A percentile compares a stretch with the other conserved stretches of the same genome.
Evolutionary conservation across 177 flowering plant species (phyloP).

Genomic region (Tripterygium wilfordii): DNA sequence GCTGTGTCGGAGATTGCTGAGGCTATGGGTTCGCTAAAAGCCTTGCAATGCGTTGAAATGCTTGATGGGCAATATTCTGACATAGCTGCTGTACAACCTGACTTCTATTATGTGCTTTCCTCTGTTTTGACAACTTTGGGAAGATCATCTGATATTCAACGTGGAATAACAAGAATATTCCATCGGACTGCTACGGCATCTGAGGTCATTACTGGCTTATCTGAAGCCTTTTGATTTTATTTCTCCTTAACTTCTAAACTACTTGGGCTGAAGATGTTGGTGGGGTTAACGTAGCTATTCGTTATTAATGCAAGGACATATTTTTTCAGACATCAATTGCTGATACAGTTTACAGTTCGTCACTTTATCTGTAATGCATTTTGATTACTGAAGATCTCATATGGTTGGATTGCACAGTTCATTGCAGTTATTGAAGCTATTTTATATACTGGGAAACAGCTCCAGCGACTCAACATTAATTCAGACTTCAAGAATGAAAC

Average conservation of each 20-base stretch:
- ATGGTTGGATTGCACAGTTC: conserved; percentile 45
- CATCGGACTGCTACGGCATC: conserved; percentile 79
- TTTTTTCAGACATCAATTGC: no score
- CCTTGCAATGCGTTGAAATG: conserved; percentile 15
- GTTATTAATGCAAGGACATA: no score
- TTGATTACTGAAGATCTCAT: conserved; percentile 9
- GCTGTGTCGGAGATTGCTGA: conserved; percentile 92
- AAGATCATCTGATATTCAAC: conserved; percentile 78
- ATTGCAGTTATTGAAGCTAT: conserved; percentile 76
- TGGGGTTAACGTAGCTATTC: no score
- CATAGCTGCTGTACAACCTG: conserved; percentile 21
- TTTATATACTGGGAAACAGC: conserved; percentile 71
- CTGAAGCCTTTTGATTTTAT: neutral
- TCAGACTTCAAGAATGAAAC: conserved; percentile 19
- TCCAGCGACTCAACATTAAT: conserved; percentile 53
- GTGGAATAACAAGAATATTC: conserved; percentile 91
- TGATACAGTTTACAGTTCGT: no score
- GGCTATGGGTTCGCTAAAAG: conserved; percentile 48
- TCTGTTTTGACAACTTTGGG: conserved; percentile 67
- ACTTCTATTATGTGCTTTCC: conserved; percentile 44
- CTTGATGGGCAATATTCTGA: conserved; percentile 26
- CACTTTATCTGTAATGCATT: no score
- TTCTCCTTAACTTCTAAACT: neutral
- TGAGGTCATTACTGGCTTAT: conserved; percentile 47
- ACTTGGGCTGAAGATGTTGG: no score